Conservation (phyloP, 1,284 basidiomycete genomes). For the Mycena citricolor region DNA sequence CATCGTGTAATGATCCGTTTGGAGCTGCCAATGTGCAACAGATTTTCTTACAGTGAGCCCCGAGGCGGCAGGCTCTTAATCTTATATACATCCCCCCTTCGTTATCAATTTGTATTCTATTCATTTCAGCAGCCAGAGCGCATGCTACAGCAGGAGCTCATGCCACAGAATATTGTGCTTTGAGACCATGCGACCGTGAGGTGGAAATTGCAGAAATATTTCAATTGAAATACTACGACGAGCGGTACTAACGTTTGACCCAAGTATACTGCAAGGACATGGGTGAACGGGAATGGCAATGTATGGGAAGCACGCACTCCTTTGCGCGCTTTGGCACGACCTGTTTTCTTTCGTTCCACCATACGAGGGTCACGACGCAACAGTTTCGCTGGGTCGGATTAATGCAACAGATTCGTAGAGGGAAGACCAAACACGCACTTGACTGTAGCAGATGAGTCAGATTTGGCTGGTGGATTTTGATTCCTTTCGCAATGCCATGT, state of each 20-base stretch:
- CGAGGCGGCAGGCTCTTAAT: too few species aligned
- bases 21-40: slow-evolving; percentile 85
- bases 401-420: slow-evolving; percentile 13
- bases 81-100: too few species aligned
- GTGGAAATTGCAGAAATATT: too few species aligned
- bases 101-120: slow-evolving; percentile 18
- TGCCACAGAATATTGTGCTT: too few species aligned
- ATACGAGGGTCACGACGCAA: slow-evolving; percentile 92
- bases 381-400: slow-evolving; percentile 66
- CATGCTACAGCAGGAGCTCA: too few species aligned
- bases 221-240: neutral
- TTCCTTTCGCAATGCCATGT: slow-evolving; percentile 80
- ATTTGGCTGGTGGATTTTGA: slow-evolving; percentile 71
- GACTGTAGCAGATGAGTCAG: slow-evolving; percentile 67
- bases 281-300: too few species aligned
- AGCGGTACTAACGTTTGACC: slow-evolving; percentile 82
- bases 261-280: slow-evolving; percentile 68
- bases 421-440: slow-evolving; percentile 52
- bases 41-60: slow-evolving; percentile 75
- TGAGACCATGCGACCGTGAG: too few species aligned
- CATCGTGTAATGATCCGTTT: slow-evolving; percentile 85
- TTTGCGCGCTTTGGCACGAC: slow-evolving; percentile 89
- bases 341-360: slow-evolving; percentile 98
- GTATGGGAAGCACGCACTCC: slow-evolving; percentile 50
- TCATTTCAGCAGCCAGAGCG: neutral